Evolutionary conservation across 108 stramenopile species (phyloP).

Genomic region (Licmophora abbreviata): DNA sequence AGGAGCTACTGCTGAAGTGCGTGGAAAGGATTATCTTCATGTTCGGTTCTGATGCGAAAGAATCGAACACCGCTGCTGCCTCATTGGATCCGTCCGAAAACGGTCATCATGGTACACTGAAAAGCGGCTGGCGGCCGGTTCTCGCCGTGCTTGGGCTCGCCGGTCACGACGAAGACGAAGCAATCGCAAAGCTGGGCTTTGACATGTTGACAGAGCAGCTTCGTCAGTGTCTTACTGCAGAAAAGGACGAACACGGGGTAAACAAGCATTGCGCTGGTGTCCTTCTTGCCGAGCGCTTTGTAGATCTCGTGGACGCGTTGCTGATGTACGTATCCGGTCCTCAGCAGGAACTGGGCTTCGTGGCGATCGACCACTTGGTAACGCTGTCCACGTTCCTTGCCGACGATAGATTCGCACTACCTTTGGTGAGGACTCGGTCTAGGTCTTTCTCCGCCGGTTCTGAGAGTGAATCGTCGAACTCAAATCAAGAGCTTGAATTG

Average conservation of each 20-base stretch:
- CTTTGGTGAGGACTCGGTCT: constrained; percentile 17
- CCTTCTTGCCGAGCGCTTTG: constrained; percentile 76
- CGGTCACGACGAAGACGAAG: constrained; percentile 62
- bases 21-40: constrained; percentile 83
- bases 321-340: constrained; percentile 80
- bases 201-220: constrained; percentile 53
- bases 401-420: constrained; percentile 27
- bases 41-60: constrained; percentile 41
- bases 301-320: constrained; percentile 86
- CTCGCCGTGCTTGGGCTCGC: constrained; percentile 83
- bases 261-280: constrained; percentile 16
- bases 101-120: constrained; percentile 41
- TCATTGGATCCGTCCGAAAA: neutral
- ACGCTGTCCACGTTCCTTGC: constrained; percentile 50
- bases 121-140: constrained; percentile 93
- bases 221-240: constrained; percentile 23
- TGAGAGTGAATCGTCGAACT: neutral
- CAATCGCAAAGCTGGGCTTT: constrained; percentile 69
- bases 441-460: neutral
- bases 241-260: constrained; percentile 2
- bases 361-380: constrained; percentile 58
- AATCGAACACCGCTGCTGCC: neutral
- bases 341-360: constrained; percentile 67
- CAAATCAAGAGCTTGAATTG: constrained; percentile 59
- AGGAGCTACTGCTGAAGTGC: constrained; percentile 91